Evolutionary conservation across 2,329 filamentous ascomycete genomes (phyloP), one percentile per base, ranked within the genome.

Genomic region (Pestalotiopsis sp.): DNA sequence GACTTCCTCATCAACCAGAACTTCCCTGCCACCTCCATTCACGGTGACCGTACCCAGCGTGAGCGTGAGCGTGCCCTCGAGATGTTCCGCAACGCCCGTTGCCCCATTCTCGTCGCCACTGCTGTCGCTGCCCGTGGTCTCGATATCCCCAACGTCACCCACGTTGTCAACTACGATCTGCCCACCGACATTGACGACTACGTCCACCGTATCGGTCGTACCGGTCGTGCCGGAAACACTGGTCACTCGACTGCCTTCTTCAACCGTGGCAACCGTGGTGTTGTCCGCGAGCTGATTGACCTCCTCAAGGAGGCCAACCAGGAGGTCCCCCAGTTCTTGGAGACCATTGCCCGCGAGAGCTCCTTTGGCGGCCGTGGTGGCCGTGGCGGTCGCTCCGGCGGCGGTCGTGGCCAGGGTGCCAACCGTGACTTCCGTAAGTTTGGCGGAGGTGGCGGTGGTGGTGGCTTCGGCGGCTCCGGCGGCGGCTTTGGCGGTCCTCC

Each of bases 91-190:
- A 97, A 93, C 76, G 96, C 90, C 71, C 93, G 95, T 73, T 98
- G 94, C 89, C 96, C 96, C 69, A 98, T 99, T 75, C 86, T 99
- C 69, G 96, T 99, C 68, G 96, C 96, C 69, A 99, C 96, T 74
- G 96, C 96, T 77, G 96, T 99, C 77, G 96, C 96, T 76, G 96
- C 96, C 69, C 87, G 88, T 86, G 92, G 93, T 84, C 86, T 97
- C 14, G 95, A 98, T 86, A 98, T 99, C 57, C 94, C 95, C 13
- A 97, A 98, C 74, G 96, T 99, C 71, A 95, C 91, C 58, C 96
- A 99, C 83, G 96, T 99, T 63, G 91, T 99, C 88, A 99, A 99
- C 87, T 99, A 99, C 82, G 96, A 99, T 82, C 89, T 99, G n/a
- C 96, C 96, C 64, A 98, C 95, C 68, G 96, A 98, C 78, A 97